These are phyloP conservation scores for Stipa capillata DNA, from an alignment of 176 grass and related monocot genomes.

Conservation along the genomic window DNA sequence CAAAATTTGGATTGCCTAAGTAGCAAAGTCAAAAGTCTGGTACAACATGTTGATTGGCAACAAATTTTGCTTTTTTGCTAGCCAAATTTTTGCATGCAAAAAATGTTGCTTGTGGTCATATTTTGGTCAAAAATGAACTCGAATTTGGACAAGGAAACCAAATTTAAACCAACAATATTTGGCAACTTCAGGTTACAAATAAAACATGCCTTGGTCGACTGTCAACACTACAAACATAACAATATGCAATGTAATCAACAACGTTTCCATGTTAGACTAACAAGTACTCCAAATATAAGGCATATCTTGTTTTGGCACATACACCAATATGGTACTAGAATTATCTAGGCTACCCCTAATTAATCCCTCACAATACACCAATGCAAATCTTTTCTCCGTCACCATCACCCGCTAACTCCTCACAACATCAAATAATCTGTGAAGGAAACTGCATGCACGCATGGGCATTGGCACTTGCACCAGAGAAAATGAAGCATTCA, in stretches of 20 bases:
- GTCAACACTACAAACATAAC: slow-evolving; percentile 15
- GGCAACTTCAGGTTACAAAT: background rate
- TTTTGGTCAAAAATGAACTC: background rate
- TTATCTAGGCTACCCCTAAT: no score
- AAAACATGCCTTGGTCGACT: slow-evolving; percentile 5
- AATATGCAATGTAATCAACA: no score
- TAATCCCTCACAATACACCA: no score
- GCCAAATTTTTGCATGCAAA: background rate
- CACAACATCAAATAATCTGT: no score
- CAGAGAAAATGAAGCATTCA: no score
- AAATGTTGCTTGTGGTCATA: background rate
- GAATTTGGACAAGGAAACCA: background rate
- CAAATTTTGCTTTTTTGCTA: background rate
- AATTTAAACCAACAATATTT: background rate
- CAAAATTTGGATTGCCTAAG: background rate
- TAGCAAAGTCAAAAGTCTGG: background rate
- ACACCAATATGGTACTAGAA: no score
- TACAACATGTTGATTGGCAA: background rate
- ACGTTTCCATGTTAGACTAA: background rate
- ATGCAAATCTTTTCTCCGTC: no score
- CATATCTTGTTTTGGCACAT: no score
- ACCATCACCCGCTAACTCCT: no score
- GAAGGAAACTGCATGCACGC: no score
- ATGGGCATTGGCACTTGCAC: no score
- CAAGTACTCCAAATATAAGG: no score